These are phyloP conservation scores for Chlamydomonas sp. DNA, from an alignment of 139 green algal genomes.

Conservation along the genomic window DNA sequence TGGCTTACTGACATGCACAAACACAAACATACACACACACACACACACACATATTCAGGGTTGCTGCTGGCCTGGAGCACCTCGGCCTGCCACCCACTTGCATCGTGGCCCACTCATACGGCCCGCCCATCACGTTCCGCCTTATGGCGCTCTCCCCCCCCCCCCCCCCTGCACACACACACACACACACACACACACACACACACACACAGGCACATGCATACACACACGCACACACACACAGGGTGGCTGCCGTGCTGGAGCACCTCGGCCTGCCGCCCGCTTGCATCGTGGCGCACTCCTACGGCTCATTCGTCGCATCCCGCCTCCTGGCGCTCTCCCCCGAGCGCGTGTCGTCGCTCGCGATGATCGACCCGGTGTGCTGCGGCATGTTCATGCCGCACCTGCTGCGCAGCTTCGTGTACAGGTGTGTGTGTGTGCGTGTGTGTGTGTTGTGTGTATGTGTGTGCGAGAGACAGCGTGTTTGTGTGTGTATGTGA, in stretches of 20 bases:
- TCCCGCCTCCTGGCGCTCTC: conserved; percentile 16
- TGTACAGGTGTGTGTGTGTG: conserved; percentile 23
- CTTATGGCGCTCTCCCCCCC: conserved; percentile 12
- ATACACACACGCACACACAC: no score
- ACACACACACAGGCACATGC: no score
- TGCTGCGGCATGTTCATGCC: conserved; percentile 49
- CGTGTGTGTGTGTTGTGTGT: background rate
- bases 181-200: no score
- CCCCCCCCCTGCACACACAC: no score
- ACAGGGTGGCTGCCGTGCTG: conserved; percentile 4
- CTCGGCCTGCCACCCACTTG: no score
- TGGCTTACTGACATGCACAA: no score
- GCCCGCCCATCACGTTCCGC: conserved; percentile 19
- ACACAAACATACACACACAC: no score
- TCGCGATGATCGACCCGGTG: conserved; percentile 26
- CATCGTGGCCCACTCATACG: no score
- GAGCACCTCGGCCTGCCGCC: background rate
- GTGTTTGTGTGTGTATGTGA: no score
- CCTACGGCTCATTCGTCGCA: conserved; percentile 33
- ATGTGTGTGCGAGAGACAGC: no score
- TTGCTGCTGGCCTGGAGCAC: no score
- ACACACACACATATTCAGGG: no score
- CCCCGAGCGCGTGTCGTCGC: conserved; percentile 17
- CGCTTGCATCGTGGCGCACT: conserved; percentile 29
- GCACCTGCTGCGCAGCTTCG: conserved; percentile 39